phyloP scores from a whole-genome alignment of 106 monocot genomes.

The Narthecium ossifragum region DNA sequence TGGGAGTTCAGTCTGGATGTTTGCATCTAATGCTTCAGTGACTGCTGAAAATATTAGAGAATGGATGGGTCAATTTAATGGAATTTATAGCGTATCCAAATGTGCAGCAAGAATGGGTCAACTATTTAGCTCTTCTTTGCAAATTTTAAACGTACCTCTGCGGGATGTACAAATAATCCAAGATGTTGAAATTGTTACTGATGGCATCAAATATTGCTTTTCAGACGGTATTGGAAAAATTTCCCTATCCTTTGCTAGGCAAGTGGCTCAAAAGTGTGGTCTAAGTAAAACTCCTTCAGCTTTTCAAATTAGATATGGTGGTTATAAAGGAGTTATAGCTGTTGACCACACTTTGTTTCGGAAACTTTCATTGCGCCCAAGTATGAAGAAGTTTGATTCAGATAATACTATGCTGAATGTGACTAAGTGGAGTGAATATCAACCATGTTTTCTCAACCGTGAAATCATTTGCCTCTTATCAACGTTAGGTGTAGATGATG shows the following conservation, averaged over 20 bases:
- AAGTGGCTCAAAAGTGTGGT: slow-evolving; percentile 59
- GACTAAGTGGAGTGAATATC: slow-evolving; percentile 65
- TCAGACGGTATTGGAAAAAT: slow-evolving; percentile 99
- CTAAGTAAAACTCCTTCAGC: slow-evolving; percentile 64
- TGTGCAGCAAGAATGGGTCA: slow-evolving; percentile 99
- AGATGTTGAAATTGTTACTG: slow-evolving; percentile 59
- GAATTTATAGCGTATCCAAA: slow-evolving; percentile 78
- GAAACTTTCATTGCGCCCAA: slow-evolving; percentile 81
- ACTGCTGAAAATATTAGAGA: slow-evolving; percentile 61
- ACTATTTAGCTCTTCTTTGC: slow-evolving; percentile 86
- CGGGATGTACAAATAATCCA: slow-evolving; percentile 56
- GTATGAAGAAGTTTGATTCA: slow-evolving; percentile 94
- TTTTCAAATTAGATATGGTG: slow-evolving; percentile 98
- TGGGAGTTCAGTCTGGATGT: slow-evolving; percentile 90
- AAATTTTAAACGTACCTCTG: slow-evolving; percentile 38
- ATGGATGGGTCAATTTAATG: slow-evolving; percentile 85
- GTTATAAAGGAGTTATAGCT: slow-evolving; percentile 90
- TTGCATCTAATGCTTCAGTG: slow-evolving; percentile 63
- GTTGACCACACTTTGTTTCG: slow-evolving; percentile 53
- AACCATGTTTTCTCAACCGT: slow-evolving; percentile 81
- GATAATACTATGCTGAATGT: slow-evolving; percentile 66
- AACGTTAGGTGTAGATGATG: slow-evolving; percentile 73
- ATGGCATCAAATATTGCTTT: slow-evolving; percentile 77
- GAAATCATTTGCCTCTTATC: slow-evolving; percentile 83
- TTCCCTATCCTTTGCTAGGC: slow-evolving; percentile 58